Percentiles rank a stretch among this genome's conserved stretches.
phyloP scores from a whole-genome alignment of 2,329 filamentous ascomycete species.

The Sporothrix phasma region DNA sequence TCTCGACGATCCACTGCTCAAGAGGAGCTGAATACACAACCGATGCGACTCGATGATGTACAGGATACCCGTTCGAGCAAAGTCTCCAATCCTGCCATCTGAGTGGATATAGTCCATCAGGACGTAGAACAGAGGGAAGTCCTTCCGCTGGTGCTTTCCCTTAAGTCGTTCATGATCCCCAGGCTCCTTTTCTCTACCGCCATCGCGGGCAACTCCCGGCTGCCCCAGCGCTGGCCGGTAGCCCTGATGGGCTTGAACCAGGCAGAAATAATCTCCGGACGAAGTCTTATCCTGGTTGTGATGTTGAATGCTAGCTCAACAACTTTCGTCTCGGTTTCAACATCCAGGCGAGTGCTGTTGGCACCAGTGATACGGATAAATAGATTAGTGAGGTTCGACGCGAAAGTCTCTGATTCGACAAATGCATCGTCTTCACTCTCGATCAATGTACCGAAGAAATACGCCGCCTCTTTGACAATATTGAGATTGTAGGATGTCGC shows the following conservation, averaged over 20 bases:
- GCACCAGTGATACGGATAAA: slow-evolving; percentile 67
- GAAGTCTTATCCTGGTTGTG: slow-evolving; percentile 86
- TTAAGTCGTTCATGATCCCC: slow-evolving; percentile 71
- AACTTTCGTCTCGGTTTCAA: slow-evolving; percentile 77
- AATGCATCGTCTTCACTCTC: slow-evolving; percentile 96
- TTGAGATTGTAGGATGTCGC: slow-evolving; percentile 74
- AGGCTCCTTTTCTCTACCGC: slow-evolving; percentile 20
- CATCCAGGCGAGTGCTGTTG: slow-evolving; percentile 61
- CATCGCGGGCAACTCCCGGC: not conserved
- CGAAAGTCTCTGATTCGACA: slow-evolving; percentile 76
- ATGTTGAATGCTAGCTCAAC: slow-evolving; percentile 94
- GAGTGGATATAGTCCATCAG: slow-evolving; percentile 95
- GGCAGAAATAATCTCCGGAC: slow-evolving; percentile 74
- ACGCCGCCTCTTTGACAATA: slow-evolving; percentile 74
- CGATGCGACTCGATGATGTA: slow-evolving; percentile 94
- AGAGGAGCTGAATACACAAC: slow-evolving; percentile 71
- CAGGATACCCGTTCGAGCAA: slow-evolving; percentile 83
- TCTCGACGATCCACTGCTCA: slow-evolving; percentile 95
- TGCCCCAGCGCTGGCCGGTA: slow-evolving; percentile 15
- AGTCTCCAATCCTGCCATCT: slow-evolving; percentile 89
- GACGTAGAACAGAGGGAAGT: slow-evolving; percentile 93
- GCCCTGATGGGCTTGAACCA: slow-evolving; percentile 68
- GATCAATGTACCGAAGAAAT: slow-evolving; percentile 82
- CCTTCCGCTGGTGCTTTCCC: slow-evolving; percentile 75
- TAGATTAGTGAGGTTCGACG: slow-evolving; percentile 76